These are phyloP conservation scores for Podila verticillata DNA, from an alignment of 192 early-diverging fungal genomes.

Conservation along the genomic window DNA sequence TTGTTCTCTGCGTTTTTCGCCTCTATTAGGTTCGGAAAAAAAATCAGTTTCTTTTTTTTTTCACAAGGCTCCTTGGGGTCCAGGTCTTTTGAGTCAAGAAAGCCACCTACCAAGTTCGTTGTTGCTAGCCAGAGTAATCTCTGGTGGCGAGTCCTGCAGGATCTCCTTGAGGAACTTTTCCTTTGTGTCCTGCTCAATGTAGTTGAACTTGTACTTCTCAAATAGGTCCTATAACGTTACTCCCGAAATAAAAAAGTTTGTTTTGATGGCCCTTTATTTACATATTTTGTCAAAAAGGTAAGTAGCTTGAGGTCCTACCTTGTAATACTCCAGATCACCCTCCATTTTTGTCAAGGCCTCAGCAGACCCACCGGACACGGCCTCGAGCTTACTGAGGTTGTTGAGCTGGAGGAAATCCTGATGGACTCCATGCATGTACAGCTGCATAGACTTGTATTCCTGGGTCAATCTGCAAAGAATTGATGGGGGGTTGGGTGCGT, in stretches of 20 bases:
- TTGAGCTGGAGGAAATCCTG: slow-evolving; percentile 31
- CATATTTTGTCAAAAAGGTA: no score
- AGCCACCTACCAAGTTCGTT: slow-evolving; percentile 19
- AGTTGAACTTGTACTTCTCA: slow-evolving; percentile 30
- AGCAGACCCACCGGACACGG: slow-evolving; percentile 33
- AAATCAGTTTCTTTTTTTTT: background rate
- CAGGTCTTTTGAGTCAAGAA: background rate
- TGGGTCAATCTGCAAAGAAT: slow-evolving; percentile 14
- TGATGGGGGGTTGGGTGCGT: background rate
- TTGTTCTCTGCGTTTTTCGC: background rate
- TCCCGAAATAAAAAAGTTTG: background rate
- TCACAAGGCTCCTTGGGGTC: no score
- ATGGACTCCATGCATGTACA: slow-evolving; percentile 43
- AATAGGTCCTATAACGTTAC: slow-evolving; percentile 26
- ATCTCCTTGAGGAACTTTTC: slow-evolving; percentile 30
- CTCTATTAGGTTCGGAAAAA: background rate
- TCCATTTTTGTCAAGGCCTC: slow-evolving; percentile 26
- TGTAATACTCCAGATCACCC: slow-evolving; percentile 36
- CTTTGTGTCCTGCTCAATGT: slow-evolving; percentile 35
- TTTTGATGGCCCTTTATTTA: no score
- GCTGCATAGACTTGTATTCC: slow-evolving; percentile 23
- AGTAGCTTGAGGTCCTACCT: background rate
- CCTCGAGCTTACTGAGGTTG: slow-evolving; percentile 31
- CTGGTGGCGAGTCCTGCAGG: slow-evolving; percentile 22
- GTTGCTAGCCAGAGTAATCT: slow-evolving; percentile 24